Evolutionary conservation across 1,139 yeast genomes (phyloP), one percentile per base, ranked within the genome.

Genomic region (Debaryomycetaceae sp.): DNA sequence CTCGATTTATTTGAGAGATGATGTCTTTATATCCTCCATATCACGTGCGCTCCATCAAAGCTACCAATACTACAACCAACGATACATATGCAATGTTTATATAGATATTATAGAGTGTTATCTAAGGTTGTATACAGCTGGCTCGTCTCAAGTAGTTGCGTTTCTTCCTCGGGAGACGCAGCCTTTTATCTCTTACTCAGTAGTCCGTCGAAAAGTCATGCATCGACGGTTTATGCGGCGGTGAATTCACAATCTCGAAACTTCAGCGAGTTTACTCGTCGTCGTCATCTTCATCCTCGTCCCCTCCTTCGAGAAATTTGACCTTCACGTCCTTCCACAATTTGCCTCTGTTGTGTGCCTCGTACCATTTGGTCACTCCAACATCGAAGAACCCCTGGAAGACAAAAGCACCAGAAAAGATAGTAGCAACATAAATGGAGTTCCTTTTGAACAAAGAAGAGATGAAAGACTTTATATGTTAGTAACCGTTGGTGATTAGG

Each of bases 271-370:
- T 27, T 8, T 8, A 27, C 13, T 13, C 8, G 13, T 60, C 59
- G 48, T 64, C 66, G 48, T 75, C 80, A 50, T 80, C 84, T 46
- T 80, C 85, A 35, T 80, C 87, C 20, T 75, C 85, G 31, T 69
- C 85, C 49, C 72, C 86, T 55, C 76, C 81, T 53, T 72, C 85
- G 47, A 71, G 73, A 56, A 81, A 78, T 57, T 76, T 78, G 55
- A 74, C 75, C 75, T 87, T 88, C 66, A 93, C 87, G 62, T 93
- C 98, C 66, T 87, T 84, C 99, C 99, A 93, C 76, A 90, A 89
- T 77, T 93, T 93, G 60, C 98, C 99, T 66, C 78, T 78, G 83
- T 93, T 93, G 76, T 86, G 88, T 69, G 73, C 72, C 67, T 88
- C 96, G 77, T 86, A 93, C 87, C 89, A 86, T 45, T 66, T 66